Conservation (phyloP, 768 basidiomycete species). For the Lactarius indigo region DNA sequence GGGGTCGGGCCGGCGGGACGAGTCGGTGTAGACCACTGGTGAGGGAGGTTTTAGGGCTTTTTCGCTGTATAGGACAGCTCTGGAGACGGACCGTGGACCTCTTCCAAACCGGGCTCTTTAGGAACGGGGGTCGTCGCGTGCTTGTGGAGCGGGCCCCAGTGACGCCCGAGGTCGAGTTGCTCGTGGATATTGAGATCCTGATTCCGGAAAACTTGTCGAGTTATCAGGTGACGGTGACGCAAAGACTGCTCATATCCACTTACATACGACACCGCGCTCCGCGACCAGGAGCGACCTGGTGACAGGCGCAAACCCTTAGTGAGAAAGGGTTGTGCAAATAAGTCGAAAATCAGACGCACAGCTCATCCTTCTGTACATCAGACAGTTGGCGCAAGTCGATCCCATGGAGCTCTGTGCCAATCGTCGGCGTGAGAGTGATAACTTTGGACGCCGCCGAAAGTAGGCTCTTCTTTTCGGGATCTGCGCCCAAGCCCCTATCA, state of each 20-base stretch:
- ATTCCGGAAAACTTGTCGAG: constrained; percentile 62
- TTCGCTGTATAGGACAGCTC: background rate
- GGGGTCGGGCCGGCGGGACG: constrained; percentile 57
- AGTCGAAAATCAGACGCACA: constrained; percentile 42
- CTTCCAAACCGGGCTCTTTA: constrained; percentile 62
- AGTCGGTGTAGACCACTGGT: constrained; percentile 68
- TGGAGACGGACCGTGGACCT: constrained; percentile 58
- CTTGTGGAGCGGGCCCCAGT: constrained; percentile 76
- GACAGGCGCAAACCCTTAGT: background rate
- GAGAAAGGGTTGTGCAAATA: background rate
- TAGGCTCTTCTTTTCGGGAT: constrained; percentile 63
- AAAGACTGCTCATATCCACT: constrained; percentile 29
- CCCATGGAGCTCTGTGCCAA: constrained; percentile 73
- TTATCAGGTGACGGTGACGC: background rate
- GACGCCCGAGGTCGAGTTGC: constrained; percentile 66
- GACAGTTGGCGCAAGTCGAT: constrained; percentile 70
- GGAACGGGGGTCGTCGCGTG: constrained; percentile 82
- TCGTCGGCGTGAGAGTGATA: constrained; percentile 61
- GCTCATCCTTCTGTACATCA: constrained; percentile 69
- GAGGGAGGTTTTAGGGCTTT: background rate
- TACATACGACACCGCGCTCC: constrained; percentile 75
- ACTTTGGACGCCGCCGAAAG: constrained; percentile 64
- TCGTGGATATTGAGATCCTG: constrained; percentile 66
- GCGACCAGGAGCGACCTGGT: constrained; percentile 66
- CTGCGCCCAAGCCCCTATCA: constrained; percentile 67